A percentile compares a stretch with the other conserved stretches of the same genome.
Conservation (phyloP, 2,329 filamentous ascomycete species). For the Apiospora saccharicola region DNA sequence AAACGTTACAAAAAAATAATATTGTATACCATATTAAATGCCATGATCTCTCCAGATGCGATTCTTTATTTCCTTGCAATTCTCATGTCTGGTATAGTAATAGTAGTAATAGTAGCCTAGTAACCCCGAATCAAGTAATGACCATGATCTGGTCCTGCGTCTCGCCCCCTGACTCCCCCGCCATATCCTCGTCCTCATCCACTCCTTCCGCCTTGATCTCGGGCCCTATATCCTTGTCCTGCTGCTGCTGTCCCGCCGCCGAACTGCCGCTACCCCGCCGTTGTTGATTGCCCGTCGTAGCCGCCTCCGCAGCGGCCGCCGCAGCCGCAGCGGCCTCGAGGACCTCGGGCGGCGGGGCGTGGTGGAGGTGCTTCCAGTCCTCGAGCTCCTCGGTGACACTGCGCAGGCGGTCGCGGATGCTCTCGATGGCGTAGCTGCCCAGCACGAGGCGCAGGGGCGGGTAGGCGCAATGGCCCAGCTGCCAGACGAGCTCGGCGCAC, state of each 20-base stretch:
- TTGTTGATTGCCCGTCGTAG: constrained; percentile 22
- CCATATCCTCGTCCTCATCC: constrained; percentile 16
- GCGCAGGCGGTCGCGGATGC: constrained; percentile 86
- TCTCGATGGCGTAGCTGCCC: constrained; percentile 94
- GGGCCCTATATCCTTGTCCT: background rate
- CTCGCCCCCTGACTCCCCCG: constrained; percentile 20
- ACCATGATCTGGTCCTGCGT: constrained; percentile 18
- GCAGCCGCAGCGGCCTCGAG: constrained; percentile 31
- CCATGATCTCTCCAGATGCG: background rate
- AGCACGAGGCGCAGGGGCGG: constrained; percentile 87
- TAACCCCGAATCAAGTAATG: background rate
- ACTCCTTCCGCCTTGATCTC: background rate
- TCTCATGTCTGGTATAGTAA: background rate
- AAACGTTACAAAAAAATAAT: background rate
- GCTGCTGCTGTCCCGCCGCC: background rate
- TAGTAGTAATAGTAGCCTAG: background rate
- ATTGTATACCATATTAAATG: background rate
- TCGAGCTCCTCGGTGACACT: constrained; percentile 95
- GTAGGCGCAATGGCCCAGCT: constrained; percentile 93
- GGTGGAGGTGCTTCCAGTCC: constrained; percentile 89
- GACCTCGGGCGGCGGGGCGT: constrained; percentile 56
- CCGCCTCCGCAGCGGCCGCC: constrained; percentile 43
- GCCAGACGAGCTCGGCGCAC: constrained; percentile 92
- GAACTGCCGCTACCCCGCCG: background rate
- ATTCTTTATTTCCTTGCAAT: background rate